These are phyloP conservation scores for Penicillium waksmanii DNA, from an alignment of 495 filamentous ascomycete genomes.

Conservation along the genomic window DNA sequence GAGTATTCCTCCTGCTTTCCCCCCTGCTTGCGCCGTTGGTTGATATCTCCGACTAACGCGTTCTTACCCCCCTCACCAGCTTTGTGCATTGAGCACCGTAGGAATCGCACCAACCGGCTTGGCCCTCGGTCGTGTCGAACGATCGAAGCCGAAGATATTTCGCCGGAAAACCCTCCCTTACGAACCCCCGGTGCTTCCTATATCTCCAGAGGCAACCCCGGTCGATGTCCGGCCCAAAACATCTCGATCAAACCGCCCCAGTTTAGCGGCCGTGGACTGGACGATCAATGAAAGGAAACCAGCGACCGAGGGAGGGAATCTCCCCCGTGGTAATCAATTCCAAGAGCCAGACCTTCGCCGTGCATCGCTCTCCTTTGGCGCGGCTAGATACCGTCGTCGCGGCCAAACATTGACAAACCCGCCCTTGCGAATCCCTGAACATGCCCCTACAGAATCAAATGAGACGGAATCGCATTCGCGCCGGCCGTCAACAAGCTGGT, in stretches of 20 bases:
- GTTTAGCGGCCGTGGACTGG: constrained; percentile 16
- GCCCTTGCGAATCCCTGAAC: constrained; percentile 33
- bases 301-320: constrained; percentile 13
- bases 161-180: constrained; percentile 36
- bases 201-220: constrained; percentile 25
- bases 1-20: constrained; percentile 19
- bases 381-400: constrained; percentile 47
- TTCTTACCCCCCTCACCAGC: constrained; percentile 40
- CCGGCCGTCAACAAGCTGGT: constrained; percentile 69
- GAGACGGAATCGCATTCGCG: constrained; percentile 43
- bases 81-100: constrained; percentile 73
- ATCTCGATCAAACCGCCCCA: constrained; percentile 25
- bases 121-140: constrained; percentile 63
- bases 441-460: constrained; percentile 37
- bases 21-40: too few relatives aligned
- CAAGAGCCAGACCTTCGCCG: constrained; percentile 27
- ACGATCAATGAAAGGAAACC: constrained; percentile 9
- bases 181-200: constrained; percentile 22
- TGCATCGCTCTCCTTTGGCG: constrained; percentile 56
- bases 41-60: too few relatives aligned
- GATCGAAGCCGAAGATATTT: constrained; percentile 29
- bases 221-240: constrained; percentile 32
- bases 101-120: constrained; percentile 68
- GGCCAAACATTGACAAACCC: constrained; percentile 46
- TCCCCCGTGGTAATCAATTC: constrained; percentile 8